These are phyloP conservation scores for Ascochyta fabae DNA, from an alignment of 2,329 filamentous ascomycete genomes.

Conservation along the genomic window DNA sequence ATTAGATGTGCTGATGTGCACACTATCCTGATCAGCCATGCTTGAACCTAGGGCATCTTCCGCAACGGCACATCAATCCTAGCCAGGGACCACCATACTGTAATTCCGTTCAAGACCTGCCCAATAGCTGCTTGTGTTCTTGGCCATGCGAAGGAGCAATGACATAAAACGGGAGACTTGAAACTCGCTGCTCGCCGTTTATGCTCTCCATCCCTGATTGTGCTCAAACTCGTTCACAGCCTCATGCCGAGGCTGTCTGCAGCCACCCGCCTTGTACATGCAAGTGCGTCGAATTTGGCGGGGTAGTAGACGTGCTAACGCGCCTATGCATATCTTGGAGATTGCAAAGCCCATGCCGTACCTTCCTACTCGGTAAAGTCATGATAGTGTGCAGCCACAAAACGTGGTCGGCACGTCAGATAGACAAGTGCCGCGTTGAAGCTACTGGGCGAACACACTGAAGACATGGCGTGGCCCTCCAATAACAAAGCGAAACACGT, in stretches of 20 bases:
- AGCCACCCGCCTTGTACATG: not conserved
- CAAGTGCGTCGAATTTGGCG: not conserved
- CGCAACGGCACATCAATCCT: not conserved
- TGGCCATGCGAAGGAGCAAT: not conserved
- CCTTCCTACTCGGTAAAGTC: not conserved
- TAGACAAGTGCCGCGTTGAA: not conserved
- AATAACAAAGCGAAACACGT: not conserved
- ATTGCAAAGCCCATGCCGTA: not conserved
- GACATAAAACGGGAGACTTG: not conserved
- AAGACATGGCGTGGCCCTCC: not conserved
- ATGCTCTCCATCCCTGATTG: not conserved
- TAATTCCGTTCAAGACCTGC: not conserved
- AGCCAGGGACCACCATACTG: not conserved
- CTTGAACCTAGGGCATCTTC: not conserved
- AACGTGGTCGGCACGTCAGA: not conserved
- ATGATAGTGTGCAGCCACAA: not conserved
- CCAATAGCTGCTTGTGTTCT: not conserved
- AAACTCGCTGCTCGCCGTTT: not conserved
- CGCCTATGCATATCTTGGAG: not conserved
- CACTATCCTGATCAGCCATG: not conserved
- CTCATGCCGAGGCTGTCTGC: constrained; percentile 6
- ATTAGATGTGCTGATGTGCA: not conserved
- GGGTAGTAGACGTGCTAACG: not conserved
- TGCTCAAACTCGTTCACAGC: not conserved
- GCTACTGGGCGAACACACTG: not conserved